Base-by-base conservation (phyloP, 441 rosid species). In the Biscutella laevigata region DNA sequence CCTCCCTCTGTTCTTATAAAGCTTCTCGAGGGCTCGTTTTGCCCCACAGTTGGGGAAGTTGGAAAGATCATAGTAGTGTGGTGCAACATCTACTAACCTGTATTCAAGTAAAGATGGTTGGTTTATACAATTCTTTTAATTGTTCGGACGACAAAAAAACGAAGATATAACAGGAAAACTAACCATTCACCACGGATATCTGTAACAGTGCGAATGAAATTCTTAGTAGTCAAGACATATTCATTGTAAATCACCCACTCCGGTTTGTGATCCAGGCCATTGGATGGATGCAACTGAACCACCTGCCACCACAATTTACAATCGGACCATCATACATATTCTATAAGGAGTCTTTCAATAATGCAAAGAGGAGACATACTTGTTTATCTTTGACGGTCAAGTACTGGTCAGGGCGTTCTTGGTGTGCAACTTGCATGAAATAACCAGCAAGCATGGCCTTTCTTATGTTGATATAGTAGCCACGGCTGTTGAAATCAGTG, bases 171-270 rank as follows among this genome's bases (percentile, higher is more conserved):
- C 22, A 39, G 4, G 22, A n/a, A 53, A 17, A 74, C 80, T 68
- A 62, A 84, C 95, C 98, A 87, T 73, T 91, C 98, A 51, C 96
- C 95, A 17, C 90, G 94, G 39, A 91, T 69, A 66, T 87, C 87
- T 36, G 87, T 74, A 45, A 91, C 95, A 7, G 94, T 90, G 1
- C 90, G 84, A 7, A 90, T 90, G 55, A 84, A 84, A 66, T 87
- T 84, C 72, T 90, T 61, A 62, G 80, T 87, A 39, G 95, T 84
- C 41, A 81, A 69, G 28, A 87, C 98, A 29, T 83, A 79, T 57
- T 90, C 98, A 15, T 78, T 86, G 62, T 90, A 86, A 16, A 90
- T 80, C 20, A 87, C 97, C 94, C 97, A 86, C 69, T 86, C 95
- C 5, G 98, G 90, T 70, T 84, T 90, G 72, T 78, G 92, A 75